Percentiles rank a stretch among this genome's conserved stretches.
Evolutionary conservation across 1,139 yeast species (phyloP).

Genomic region (Pichia sp.): DNA sequence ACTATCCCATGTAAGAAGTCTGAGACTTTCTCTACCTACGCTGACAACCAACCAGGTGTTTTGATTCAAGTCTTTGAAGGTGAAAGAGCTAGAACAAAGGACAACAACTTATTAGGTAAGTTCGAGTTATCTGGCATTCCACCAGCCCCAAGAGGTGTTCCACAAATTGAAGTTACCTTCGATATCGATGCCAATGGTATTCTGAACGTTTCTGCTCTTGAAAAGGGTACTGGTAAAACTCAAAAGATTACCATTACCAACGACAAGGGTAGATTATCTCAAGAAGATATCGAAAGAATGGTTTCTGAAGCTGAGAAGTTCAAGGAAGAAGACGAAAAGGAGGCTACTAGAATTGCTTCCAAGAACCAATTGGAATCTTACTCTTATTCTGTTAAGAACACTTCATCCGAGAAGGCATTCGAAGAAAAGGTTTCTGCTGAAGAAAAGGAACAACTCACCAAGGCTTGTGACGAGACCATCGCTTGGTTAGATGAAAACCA

Average conservation of each 20-base stretch:
- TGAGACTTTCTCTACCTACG: constrained; percentile 98
- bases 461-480: constrained; percentile 41
- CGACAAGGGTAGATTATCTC: constrained; percentile 97
- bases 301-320: constrained; percentile 95
- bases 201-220: constrained; percentile 97
- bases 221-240: constrained; percentile 97
- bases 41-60: constrained; percentile 98
- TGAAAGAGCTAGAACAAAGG: constrained; percentile 98
- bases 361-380: constrained; percentile 98
- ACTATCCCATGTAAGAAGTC: constrained; percentile 98
- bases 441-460: constrained; percentile 41
- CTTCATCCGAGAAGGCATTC: constrained; percentile 64
- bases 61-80: constrained; percentile 99
- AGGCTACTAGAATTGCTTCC: constrained; percentile 97
- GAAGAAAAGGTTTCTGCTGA: constrained; percentile 43
- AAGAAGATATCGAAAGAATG: constrained; percentile 97
- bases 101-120: constrained; percentile 97
- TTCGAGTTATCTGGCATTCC: constrained; percentile 97
- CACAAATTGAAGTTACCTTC: constrained; percentile 96
- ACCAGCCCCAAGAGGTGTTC: constrained; percentile 98
- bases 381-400: constrained; percentile 92
- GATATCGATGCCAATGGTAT: constrained; percentile 99
- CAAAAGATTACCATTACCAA: constrained; percentile 98
- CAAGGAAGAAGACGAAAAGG: constrained; percentile 97
- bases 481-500: constrained; percentile 46